Evolutionary conservation across 2,329 filamentous ascomycete genomes (phyloP).

Genomic region (Sarocladium strictum): DNA sequence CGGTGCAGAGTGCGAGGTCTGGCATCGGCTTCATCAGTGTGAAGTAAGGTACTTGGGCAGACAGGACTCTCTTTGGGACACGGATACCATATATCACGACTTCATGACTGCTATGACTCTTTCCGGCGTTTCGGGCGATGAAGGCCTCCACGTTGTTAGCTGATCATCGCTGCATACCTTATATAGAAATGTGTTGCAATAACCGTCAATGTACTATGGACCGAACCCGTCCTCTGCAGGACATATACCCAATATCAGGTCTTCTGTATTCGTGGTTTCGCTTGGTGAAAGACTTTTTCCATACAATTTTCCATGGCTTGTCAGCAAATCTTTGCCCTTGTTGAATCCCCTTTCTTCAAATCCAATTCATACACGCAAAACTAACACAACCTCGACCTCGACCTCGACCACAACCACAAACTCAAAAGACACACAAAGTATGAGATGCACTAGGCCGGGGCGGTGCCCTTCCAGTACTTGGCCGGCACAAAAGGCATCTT

Average conservation of each 20-base stretch:
- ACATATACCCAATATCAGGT: background rate
- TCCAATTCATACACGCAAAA: background rate
- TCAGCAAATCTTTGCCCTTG: background rate
- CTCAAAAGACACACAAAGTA: background rate
- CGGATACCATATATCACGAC: background rate
- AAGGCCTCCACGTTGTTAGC: background rate
- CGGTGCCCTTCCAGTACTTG: constrained; percentile 50
- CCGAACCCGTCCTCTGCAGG: background rate
- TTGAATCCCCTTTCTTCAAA: background rate
- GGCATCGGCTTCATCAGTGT: constrained; percentile 61
- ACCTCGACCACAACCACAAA: no score
- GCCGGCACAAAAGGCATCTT: constrained; percentile 86
- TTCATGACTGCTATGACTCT: background rate
- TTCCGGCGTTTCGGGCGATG: background rate
- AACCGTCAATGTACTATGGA: background rate
- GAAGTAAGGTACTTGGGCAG: constrained; percentile 36
- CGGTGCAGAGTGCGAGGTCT: constrained; percentile 50
- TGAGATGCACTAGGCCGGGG: background rate
- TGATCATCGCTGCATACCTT: no score
- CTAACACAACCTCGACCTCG: no score
- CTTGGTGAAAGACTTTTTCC: constrained; percentile 6
- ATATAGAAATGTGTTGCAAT: background rate
- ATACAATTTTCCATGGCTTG: background rate
- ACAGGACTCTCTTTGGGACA: background rate
- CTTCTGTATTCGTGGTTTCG: background rate